Percentiles rank a stretch among this genome's conserved stretches.
Conservation (phyloP, 768 basidiomycete genomes). For the Lactarius vividus region DNA sequence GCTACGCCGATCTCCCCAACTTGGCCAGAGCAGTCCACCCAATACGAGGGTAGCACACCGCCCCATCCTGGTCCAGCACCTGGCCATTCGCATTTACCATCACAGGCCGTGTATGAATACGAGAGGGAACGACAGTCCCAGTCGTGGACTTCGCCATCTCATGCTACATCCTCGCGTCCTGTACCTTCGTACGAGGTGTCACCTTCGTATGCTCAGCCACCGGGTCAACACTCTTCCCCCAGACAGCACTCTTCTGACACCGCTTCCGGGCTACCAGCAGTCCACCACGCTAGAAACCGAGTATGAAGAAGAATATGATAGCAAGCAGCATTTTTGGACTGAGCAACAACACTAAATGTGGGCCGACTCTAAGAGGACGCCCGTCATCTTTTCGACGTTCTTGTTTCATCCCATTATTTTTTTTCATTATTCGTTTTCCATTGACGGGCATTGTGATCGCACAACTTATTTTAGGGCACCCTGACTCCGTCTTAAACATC, state of each 20-base stretch:
- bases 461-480: constrained; percentile 6
- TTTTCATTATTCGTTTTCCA: neutral
- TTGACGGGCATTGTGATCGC: neutral
- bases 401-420: neutral
- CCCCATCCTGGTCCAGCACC: constrained; percentile 13
- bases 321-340: constrained; percentile 23
- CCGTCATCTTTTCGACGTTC: neutral
- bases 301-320: constrained; percentile 25
- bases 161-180: constrained; percentile 8
- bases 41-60: constrained; percentile 19
- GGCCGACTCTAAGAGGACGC: neutral
- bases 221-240: constrained; percentile 43
- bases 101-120: constrained; percentile 14
- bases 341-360: constrained; percentile 21
- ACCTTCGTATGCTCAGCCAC: constrained; percentile 23
- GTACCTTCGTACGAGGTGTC: constrained; percentile 16
- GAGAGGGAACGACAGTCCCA: constrained; percentile 21
- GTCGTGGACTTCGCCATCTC: constrained; percentile 21
- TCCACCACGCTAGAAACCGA: constrained; percentile 32
- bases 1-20: constrained; percentile 15
- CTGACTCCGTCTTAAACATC: constrained; percentile 1
- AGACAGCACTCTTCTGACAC: constrained; percentile 68
- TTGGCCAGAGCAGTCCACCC: constrained; percentile 18
- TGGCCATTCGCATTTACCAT: constrained; percentile 12
- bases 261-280: constrained; percentile 58